Evolutionary conservation across 106 monocot species (phyloP).

Genomic region (Chionographis japonica): DNA sequence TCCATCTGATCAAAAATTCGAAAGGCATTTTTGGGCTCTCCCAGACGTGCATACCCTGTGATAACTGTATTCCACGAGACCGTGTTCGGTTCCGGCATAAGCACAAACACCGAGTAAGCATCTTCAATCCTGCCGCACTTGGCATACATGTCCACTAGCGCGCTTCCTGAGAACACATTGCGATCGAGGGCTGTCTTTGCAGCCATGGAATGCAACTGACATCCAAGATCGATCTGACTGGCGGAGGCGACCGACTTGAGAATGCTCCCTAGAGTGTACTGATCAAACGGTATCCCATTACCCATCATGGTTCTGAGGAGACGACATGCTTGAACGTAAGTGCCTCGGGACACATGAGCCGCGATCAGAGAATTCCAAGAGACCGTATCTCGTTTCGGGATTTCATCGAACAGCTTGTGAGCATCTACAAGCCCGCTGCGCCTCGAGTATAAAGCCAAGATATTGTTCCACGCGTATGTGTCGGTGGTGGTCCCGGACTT

Average conservation of each 20-base stretch:
- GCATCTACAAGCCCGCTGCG: constrained; percentile 12
- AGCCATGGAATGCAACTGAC: constrained; percentile 44
- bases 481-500: constrained; percentile 34
- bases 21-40: constrained; percentile 12
- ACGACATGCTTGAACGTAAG: constrained; percentile 8
- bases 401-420: constrained; percentile 64
- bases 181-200: constrained; percentile 40
- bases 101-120: constrained; percentile 23
- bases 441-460: constrained; percentile 38
- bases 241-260: constrained; percentile 45
- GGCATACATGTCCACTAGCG: constrained; percentile 57
- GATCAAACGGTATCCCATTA: constrained; percentile 22
- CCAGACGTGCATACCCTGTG: constrained; percentile 27
- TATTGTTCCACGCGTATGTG: constrained; percentile 47
- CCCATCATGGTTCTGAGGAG: constrained; percentile 33
- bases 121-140: constrained; percentile 42
- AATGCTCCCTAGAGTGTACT: constrained; percentile 47
- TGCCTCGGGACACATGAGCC: constrained; percentile 19
- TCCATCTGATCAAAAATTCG: constrained; percentile 42
- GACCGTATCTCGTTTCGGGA: constrained; percentile 38
- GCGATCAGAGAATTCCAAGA: constrained; percentile 72
- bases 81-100: constrained; percentile 29
- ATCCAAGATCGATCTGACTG: constrained; percentile 8
- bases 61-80: constrained; percentile 77
- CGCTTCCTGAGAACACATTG: constrained; percentile 60